These are phyloP conservation scores for Cercospora nicotianae DNA, from an alignment of 2,329 filamentous ascomycete genomes.

Conservation along the genomic window DNA sequence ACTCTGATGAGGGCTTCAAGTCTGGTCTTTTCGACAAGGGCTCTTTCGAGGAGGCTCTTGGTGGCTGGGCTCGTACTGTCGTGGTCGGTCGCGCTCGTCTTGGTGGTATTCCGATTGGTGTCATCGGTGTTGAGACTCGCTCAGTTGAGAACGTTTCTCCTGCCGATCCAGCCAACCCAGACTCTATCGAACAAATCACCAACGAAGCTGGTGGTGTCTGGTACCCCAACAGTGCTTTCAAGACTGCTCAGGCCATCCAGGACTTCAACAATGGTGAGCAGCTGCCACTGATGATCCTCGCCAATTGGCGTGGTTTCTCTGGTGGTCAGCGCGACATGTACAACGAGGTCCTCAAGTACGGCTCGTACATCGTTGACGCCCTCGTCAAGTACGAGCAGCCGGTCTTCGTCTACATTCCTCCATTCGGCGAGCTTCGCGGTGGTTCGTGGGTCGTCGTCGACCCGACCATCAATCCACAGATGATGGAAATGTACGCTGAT, in stretches of 20 bases:
- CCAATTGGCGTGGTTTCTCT: slow-evolving; percentile 99
- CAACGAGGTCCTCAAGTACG: slow-evolving; percentile 99
- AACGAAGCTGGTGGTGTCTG: slow-evolving; percentile 98
- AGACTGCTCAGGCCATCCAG: slow-evolving; percentile 97
- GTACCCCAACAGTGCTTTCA: slow-evolving; percentile 99
- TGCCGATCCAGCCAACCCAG: slow-evolving; percentile 94
- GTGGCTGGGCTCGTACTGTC: slow-evolving; percentile 95
- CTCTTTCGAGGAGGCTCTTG: slow-evolving; percentile 94
- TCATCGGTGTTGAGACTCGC: slow-evolving; percentile 94
- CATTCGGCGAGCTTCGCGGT: slow-evolving; percentile 93
- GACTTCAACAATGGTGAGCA: slow-evolving; percentile 99
- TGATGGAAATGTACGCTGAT: slow-evolving; percentile 99
- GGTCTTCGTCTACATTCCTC: slow-evolving; percentile 98
- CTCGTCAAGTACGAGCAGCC: slow-evolving; percentile 98
- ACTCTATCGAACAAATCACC: slow-evolving; percentile 92
- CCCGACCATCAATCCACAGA: slow-evolving; percentile 92
- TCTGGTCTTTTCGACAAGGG: slow-evolving; percentile 93
- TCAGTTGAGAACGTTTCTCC: slow-evolving; percentile 96
- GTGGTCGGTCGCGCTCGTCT: slow-evolving; percentile 95
- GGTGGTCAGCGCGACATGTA: slow-evolving; percentile 99
- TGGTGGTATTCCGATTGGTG: slow-evolving; percentile 95
- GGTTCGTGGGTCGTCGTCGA: slow-evolving; percentile 99
- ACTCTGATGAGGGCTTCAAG: slow-evolving; percentile 82
- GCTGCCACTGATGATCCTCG: slow-evolving; percentile 96
- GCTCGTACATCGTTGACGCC: slow-evolving; percentile 97